These are phyloP conservation scores for Fusarium anthophilum DNA, from an alignment of 2,329 filamentous ascomycete genomes.

Conservation along the genomic window DNA sequence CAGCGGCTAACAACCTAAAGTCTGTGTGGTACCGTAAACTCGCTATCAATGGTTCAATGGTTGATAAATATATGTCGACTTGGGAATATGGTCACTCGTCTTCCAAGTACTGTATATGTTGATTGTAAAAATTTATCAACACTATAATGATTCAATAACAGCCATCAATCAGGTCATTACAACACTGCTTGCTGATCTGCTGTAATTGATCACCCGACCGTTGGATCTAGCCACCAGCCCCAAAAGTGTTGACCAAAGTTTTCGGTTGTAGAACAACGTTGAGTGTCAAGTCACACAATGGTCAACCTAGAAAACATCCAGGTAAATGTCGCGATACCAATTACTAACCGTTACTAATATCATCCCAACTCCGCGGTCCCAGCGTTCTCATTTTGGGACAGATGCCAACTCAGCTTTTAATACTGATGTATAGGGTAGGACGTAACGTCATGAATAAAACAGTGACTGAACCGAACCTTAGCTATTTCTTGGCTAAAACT, in stretches of 20 bases:
- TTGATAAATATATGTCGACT: neutral
- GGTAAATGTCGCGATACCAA: neutral
- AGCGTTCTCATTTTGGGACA: neutral
- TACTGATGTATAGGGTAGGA: neutral
- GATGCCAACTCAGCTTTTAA: neutral
- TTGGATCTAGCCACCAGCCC: neutral
- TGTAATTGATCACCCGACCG: neutral
- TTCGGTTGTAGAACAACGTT: no score
- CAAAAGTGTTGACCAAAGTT: no score
- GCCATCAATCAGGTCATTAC: neutral
- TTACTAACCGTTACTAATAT: neutral
- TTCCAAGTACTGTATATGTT: neutral
- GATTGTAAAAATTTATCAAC: neutral
- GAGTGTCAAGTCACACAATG: neutral
- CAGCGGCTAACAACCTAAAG: slow-evolving; percentile 2
- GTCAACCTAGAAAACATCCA: neutral
- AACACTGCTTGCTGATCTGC: neutral
- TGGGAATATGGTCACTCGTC: neutral
- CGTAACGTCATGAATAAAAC: no score
- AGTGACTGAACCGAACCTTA: neutral
- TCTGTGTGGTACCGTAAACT: neutral
- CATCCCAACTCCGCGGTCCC: neutral
- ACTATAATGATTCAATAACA: neutral
- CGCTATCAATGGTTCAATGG: neutral
- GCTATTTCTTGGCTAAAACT: neutral